Evolutionary conservation across 805 yeast species (phyloP).

Genomic region (Myxozyma melibiosi): DNA sequence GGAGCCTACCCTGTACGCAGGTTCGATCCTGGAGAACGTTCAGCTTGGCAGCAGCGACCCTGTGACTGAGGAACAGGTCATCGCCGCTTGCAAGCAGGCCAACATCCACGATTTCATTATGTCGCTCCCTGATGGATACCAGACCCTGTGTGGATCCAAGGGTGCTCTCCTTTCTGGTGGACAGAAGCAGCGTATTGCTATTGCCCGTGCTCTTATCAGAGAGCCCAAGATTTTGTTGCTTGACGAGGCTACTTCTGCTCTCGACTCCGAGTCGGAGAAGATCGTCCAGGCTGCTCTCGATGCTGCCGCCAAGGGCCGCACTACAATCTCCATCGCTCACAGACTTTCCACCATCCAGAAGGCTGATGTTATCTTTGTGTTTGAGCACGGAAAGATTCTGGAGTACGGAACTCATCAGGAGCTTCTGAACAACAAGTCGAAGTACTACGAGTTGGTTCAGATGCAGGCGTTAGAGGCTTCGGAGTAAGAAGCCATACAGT

Average conservation of each 20-base stretch:
- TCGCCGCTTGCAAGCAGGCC: conserved; percentile 53
- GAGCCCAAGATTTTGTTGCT: conserved; percentile 57
- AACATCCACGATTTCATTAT: conserved; percentile 55
- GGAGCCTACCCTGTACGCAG: conserved; percentile 67
- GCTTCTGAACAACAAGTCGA: conserved; percentile 43
- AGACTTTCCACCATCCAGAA: conserved; percentile 61
- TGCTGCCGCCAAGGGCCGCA: conserved; percentile 61
- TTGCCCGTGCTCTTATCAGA: conserved; percentile 63
- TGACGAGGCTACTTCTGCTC: conserved; percentile 61
- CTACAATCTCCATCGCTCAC: conserved; percentile 76
- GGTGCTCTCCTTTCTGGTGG: conserved; percentile 63
- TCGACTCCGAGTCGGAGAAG: conserved; percentile 63
- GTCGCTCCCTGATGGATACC: conserved; percentile 56
- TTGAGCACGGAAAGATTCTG: conserved; percentile 56
- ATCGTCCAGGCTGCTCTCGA: conserved; percentile 65
- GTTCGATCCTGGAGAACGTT: conserved; percentile 76
- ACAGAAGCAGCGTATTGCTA: conserved; percentile 65
- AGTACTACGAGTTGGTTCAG: conserved; percentile 47
- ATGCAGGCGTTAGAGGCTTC: conserved; percentile 48
- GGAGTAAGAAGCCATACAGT: conserved; percentile 1
- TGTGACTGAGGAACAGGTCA: conserved; percentile 46
- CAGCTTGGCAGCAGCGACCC: conserved; percentile 44
- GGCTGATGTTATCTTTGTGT: conserved; percentile 55
- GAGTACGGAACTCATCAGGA: conserved; percentile 55
- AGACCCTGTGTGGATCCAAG: conserved; percentile 52